Evolutionary conservation across 768 basidiomycete genomes (phyloP).

Genomic region (Pholiota microspora): DNA sequence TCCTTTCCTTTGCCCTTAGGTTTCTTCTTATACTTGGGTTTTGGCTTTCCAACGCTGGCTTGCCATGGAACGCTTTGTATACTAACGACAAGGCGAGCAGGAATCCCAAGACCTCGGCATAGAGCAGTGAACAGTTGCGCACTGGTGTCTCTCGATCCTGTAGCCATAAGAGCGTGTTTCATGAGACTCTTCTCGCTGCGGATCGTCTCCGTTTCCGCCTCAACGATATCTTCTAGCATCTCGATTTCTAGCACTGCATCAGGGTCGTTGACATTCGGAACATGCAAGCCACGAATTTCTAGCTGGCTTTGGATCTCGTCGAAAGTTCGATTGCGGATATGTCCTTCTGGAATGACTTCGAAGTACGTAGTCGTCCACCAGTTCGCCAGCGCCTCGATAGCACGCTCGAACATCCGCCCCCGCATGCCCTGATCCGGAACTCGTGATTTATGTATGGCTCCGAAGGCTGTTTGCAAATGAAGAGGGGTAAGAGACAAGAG

Average conservation of each 20-base stretch:
- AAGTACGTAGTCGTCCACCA: slow-evolving; percentile 88
- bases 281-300: slow-evolving; percentile 27
- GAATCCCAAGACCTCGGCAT: slow-evolving; percentile 83
- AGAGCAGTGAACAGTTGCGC: slow-evolving; percentile 91
- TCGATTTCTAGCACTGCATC: slow-evolving; percentile 36
- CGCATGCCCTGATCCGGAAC: slow-evolving; percentile 80
- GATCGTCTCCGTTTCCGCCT: slow-evolving; percentile 65
- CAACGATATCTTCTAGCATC: slow-evolving; percentile 42
- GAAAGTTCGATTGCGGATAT: slow-evolving; percentile 75
- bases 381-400: slow-evolving; percentile 65
- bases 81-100: slow-evolving; percentile 84
- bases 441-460: slow-evolving; percentile 75
- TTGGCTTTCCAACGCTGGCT: slow-evolving; percentile 39
- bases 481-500: slow-evolving; percentile 86
- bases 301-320: slow-evolving; percentile 61
- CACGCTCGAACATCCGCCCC: slow-evolving; percentile 84
- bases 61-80: slow-evolving; percentile 94
- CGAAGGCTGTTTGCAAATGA: slow-evolving; percentile 75
- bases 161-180: slow-evolving; percentile 84
- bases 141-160: slow-evolving; percentile 81
- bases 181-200: slow-evolving; percentile 83
- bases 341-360: slow-evolving; percentile 56
- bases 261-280: slow-evolving; percentile 23
- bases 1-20: slow-evolving; percentile 34
- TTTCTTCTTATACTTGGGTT: slow-evolving; percentile 32